Conservation (phyloP, 768 basidiomycete species). For the Suillus alpinus region DNA sequence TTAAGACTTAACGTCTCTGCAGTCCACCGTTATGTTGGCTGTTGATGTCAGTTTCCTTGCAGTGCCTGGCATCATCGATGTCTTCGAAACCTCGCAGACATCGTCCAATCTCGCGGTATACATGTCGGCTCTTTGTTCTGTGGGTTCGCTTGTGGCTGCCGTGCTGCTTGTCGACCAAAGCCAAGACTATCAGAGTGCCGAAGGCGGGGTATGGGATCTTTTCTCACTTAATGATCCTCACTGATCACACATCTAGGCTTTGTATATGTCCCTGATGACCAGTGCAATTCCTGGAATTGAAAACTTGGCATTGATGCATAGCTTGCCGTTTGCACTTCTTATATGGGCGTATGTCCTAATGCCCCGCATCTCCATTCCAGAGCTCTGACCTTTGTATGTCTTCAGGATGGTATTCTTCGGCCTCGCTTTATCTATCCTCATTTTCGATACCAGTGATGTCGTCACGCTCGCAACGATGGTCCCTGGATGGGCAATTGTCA, state of each 20-base stretch:
- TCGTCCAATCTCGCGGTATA: conserved; percentile 33
- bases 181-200: conserved; percentile 11
- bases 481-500: conserved; percentile 15
- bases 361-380: not conserved
- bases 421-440: conserved; percentile 21
- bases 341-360: conserved; percentile 28
- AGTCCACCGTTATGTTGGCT: conserved; percentile 52
- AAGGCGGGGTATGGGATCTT: conserved; percentile 20
- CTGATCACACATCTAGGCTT: conserved; percentile 10
- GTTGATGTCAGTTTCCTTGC: conserved; percentile 54
- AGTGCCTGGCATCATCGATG: conserved; percentile 38
- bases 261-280: conserved; percentile 20
- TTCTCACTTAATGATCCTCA: conserved; percentile 6
- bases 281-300: conserved; percentile 22
- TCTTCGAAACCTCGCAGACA: conserved; percentile 1
- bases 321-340: conserved; percentile 31
- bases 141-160: conserved; percentile 34
- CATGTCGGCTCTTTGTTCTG: conserved; percentile 33
- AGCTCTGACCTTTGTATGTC: not conserved
- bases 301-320: conserved; percentile 30
- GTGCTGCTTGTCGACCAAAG: conserved; percentile 37
- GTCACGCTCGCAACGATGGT: conserved; percentile 13
- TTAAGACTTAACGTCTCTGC: not conserved
- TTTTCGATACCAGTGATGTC: conserved; percentile 18
- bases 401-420: conserved; percentile 29